Conservation (phyloP, 495 filamentous ascomycete species). For the Aspergillus saccharolyticus region DNA sequence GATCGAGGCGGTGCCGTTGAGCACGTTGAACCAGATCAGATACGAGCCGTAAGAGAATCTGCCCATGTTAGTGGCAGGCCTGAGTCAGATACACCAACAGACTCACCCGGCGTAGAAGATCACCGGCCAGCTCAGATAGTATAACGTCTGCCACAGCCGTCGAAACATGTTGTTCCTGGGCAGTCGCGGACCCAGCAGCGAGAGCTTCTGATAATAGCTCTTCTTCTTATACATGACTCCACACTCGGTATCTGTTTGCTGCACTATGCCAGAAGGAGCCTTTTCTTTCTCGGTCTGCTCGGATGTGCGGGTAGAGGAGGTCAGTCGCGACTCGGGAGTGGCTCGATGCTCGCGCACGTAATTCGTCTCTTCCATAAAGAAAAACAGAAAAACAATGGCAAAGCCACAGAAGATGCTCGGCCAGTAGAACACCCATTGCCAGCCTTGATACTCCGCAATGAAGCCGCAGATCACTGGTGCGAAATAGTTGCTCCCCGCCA, state of each 20-base stretch:
- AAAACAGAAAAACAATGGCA: constrained; percentile 55
- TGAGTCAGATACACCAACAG: background rate
- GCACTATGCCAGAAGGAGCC: constrained; percentile 3
- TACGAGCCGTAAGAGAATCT: constrained; percentile 60
- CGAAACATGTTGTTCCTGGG: constrained; percentile 49
- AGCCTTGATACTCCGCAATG: constrained; percentile 59
- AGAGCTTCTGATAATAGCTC: constrained; percentile 51
- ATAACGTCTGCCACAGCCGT: constrained; percentile 33
- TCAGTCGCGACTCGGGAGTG: constrained; percentile 9
- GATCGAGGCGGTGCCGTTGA: constrained; percentile 60
- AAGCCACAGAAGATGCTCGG: constrained; percentile 56
- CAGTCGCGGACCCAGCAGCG: constrained; percentile 42
- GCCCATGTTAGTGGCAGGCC: constrained; percentile 4
- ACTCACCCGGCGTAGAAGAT: constrained; percentile 57
- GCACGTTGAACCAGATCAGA: constrained; percentile 61
- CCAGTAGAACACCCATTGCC: constrained; percentile 62
- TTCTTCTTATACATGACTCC: constrained; percentile 31
- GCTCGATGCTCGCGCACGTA: constrained; percentile 39
- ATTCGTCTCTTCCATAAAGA: constrained; percentile 69
- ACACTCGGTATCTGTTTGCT: constrained; percentile 15
- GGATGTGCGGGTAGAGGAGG: constrained; percentile 9
- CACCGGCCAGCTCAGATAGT: constrained; percentile 53
- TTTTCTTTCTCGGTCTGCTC: constrained; percentile 24
- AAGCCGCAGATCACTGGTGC: constrained; percentile 63
- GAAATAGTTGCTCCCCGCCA: constrained; percentile 61